A percentile compares a stretch with the other conserved stretches of the same genome.
Evolutionary conservation across 306 rosid species (phyloP).

Genomic region (Dryas alaskensis): DNA sequence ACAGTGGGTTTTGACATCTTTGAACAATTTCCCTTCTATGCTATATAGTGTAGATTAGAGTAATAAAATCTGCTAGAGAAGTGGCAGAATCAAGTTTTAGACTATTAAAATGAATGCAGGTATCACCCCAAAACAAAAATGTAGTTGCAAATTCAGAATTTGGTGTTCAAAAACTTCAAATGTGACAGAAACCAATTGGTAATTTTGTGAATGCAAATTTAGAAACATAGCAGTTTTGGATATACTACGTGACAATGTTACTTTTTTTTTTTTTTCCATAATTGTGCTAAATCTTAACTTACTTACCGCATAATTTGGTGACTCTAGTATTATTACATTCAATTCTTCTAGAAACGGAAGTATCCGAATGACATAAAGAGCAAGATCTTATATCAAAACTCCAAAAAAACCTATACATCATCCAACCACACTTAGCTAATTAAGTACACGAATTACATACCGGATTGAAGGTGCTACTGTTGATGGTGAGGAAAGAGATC

Average conservation of each 20-base stretch:
- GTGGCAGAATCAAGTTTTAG: neutral
- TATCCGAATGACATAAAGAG: neutral
- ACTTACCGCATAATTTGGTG: no score
- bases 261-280: no score
- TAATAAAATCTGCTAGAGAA: no score
- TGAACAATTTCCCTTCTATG: neutral
- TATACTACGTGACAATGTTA: no score
- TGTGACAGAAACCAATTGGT: neutral
- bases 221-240: neutral
- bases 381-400: neutral
- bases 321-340: no score
- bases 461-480: slow-evolving; percentile 31
- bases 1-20: neutral
- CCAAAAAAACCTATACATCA: neutral
- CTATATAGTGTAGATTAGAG: no score
- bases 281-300: no score
- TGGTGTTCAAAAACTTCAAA: neutral
- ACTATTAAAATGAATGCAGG: neutral
- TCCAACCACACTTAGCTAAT: neutral
- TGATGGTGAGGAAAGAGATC: slow-evolving; percentile 60
- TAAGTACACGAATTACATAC: slow-evolving; percentile 29
- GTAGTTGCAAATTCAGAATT: neutral
- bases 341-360: neutral
- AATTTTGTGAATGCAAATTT: neutral
- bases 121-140: neutral